These are phyloP conservation scores for Huntiella savannae DNA, from an alignment of 2,329 filamentous ascomycete species.

Conservation along the genomic window DNA sequence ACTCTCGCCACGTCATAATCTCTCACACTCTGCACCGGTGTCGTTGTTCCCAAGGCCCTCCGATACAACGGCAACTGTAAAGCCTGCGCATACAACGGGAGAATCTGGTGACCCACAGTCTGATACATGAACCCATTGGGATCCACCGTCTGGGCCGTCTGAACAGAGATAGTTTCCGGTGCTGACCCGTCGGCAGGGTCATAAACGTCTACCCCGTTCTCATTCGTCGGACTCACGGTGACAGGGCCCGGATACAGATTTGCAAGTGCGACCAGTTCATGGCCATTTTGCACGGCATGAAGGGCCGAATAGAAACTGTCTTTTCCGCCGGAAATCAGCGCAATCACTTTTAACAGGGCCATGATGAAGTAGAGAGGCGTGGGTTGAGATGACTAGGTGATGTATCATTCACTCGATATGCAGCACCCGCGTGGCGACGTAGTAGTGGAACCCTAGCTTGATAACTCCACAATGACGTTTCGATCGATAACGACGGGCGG, in stretches of 20 bases:
- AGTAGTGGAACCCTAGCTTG: no score
- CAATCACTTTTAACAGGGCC: slow-evolving; percentile 54
- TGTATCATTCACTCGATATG: no score
- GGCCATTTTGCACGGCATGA: slow-evolving; percentile 74
- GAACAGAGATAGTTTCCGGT: slow-evolving; percentile 3
- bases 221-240: not conserved
- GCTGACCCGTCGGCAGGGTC: slow-evolving; percentile 9
- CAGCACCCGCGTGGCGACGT: no score
- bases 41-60: slow-evolving; percentile 47
- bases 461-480: no score
- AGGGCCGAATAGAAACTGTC: slow-evolving; percentile 89
- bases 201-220: slow-evolving; percentile 12
- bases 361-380: not conserved
- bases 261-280: slow-evolving; percentile 68
- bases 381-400: no score
- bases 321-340: slow-evolving; percentile 87
- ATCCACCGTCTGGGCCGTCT: slow-evolving; percentile 24
- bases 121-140: slow-evolving; percentile 99
- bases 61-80: slow-evolving; percentile 73
- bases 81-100: slow-evolving; percentile 66
- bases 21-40: slow-evolving; percentile 47
- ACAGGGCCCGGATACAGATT: slow-evolving; percentile 51
- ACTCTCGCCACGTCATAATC: slow-evolving; percentile 37
- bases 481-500: not conserved
- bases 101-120: slow-evolving; percentile 74